Evolutionary conservation across 495 filamentous ascomycete genomes (phyloP).

Genomic region (Penicillium silybi): DNA sequence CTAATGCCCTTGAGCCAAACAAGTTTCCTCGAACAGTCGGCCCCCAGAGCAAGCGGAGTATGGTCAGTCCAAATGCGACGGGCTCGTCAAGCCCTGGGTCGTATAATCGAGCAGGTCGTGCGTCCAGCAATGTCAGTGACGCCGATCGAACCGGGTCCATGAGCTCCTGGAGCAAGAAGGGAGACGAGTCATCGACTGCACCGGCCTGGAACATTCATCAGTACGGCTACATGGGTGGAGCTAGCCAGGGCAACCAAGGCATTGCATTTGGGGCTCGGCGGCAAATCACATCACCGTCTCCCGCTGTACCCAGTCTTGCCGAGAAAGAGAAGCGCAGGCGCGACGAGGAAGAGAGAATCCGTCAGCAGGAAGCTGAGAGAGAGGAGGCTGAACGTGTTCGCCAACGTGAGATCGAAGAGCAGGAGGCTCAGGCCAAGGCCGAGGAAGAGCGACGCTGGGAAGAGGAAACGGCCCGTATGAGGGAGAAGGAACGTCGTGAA

Average conservation of each 20-base stretch:
- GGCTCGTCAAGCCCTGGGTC: slow-evolving; percentile 48
- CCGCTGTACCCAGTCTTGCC: slow-evolving; percentile 69
- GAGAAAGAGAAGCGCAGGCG: slow-evolving; percentile 61
- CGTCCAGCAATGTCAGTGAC: slow-evolving; percentile 65
- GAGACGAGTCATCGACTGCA: slow-evolving; percentile 71
- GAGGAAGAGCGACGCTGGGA: slow-evolving; percentile 79
- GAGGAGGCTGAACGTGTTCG: slow-evolving; percentile 64
- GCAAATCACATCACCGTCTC: slow-evolving; percentile 84
- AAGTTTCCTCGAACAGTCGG: slow-evolving; percentile 69
- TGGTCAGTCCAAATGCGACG: slow-evolving; percentile 68
- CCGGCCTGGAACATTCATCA: slow-evolving; percentile 99
- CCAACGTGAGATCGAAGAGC: slow-evolving; percentile 65
- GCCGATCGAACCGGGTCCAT: slow-evolving; percentile 55
- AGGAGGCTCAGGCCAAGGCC: slow-evolving; percentile 54
- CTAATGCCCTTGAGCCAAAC: slow-evolving; percentile 69
- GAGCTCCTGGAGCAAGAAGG: slow-evolving; percentile 87
- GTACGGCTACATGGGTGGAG: slow-evolving; percentile 98
- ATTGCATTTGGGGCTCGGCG: slow-evolving; percentile 86
- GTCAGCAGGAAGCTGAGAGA: slow-evolving; percentile 39
- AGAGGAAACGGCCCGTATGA: slow-evolving; percentile 63
- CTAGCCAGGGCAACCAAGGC: slow-evolving; percentile 92
- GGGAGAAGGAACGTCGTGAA: slow-evolving; percentile 64
- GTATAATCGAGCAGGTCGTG: slow-evolving; percentile 45
- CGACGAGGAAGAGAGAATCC: slow-evolving; percentile 60
- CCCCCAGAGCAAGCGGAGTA: slow-evolving; percentile 53